phyloP scores from a whole-genome alignment of 2,329 filamentous ascomycete species.

The Scedosporium aurantiacum region DNA sequence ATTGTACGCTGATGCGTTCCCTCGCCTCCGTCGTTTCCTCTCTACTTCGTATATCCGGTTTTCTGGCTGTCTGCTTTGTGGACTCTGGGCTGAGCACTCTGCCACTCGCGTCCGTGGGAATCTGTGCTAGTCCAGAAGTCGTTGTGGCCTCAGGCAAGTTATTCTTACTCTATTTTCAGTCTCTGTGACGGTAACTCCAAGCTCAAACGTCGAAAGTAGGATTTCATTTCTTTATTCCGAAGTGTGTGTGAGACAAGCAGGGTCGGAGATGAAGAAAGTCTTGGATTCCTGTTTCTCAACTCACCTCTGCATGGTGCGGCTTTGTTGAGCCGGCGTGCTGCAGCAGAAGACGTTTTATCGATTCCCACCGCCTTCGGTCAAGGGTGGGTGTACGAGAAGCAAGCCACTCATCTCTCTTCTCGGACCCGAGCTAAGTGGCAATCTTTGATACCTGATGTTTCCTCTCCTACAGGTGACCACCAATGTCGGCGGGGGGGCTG shows the following conservation, averaged over 20 bases:
- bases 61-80: too few relatives aligned
- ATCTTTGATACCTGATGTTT: neutral
- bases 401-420: neutral
- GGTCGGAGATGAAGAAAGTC: neutral
- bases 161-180: too few relatives aligned
- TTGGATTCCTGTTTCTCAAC: neutral
- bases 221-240: neutral
- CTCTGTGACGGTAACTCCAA: too few relatives aligned
- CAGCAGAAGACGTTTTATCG: neutral
- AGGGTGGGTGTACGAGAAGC: neutral
- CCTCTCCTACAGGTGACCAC: neutral
- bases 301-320: neutral
- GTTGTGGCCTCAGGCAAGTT: too few relatives aligned
- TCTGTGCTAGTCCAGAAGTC: too few relatives aligned
- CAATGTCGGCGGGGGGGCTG: neutral
- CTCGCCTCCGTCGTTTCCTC: too few relatives aligned
- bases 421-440: neutral
- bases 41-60: too few relatives aligned
- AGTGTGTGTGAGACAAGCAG: neutral
- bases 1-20: too few relatives aligned
- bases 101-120: too few relatives aligned
- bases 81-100: too few relatives aligned
- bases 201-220: neutral
- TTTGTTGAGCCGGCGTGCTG: neutral
- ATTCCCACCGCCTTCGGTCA: neutral